Conservation (phyloP, 768 basidiomycete genomes). For the Lepiota brunneoincarnata region DNA sequence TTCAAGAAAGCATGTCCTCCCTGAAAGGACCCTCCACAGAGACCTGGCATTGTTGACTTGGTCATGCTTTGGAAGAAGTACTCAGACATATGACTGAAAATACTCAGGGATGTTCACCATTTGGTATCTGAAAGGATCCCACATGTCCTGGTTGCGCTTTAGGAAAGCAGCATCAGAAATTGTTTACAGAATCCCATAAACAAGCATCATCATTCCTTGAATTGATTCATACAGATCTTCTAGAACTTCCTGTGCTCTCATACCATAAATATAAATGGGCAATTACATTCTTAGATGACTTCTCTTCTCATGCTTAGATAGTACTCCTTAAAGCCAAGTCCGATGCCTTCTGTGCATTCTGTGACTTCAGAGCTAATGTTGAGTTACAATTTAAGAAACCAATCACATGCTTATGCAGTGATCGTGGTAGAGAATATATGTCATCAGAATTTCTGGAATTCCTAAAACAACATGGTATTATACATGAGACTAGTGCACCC, state of each 20-base stretch:
- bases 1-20: background rate
- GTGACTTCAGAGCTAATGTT: background rate
- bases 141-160: too few relatives aligned
- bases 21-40: too few relatives aligned
- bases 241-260: background rate
- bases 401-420: too few relatives aligned
- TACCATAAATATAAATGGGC: slow-evolving; percentile 7
- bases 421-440: background rate
- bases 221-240: too few relatives aligned
- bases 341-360: background rate
- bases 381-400: background rate
- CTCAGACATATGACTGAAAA: background rate
- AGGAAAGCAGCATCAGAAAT: too few relatives aligned
- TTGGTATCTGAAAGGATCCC: too few relatives aligned
- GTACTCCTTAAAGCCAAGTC: background rate
- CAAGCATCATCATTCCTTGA: too few relatives aligned
- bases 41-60: too few relatives aligned
- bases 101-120: background rate
- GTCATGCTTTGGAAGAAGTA: too few relatives aligned
- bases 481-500: background rate
- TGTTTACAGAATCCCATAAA: too few relatives aligned
- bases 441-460: background rate
- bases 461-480: background rate
- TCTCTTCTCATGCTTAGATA: background rate
- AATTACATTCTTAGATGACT: slow-evolving; percentile 6